Base-by-base conservation (phyloP, 352 stramenopile genomes). In the Hyaloperonospora arabidopsidis region DNA sequence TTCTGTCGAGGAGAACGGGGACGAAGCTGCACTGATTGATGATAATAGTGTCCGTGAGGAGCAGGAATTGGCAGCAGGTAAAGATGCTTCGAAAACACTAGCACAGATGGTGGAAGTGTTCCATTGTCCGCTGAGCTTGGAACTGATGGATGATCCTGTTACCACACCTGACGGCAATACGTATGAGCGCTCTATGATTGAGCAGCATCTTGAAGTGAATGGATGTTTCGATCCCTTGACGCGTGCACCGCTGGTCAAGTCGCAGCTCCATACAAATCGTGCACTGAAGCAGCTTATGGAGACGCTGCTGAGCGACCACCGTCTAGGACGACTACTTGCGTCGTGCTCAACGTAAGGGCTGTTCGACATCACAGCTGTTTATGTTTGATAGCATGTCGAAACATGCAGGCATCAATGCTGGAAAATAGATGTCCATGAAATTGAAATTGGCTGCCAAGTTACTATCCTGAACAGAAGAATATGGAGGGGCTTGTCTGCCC, bases 111-210 rank as follows among this genome's bases (percentile, higher is more conserved):
- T 89, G 60, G 79, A 89, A 14, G 41, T 85, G 5, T 87, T 86
- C 46, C 73, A 79, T 34, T 89, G 79, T 29, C 79, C 79, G 11
- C 36, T 89, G 57, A 89, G 79, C 40, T 66, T 89, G 21, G 79
- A 89, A 52, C 40, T 83, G n/a, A 89, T 89, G 79, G 65, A 85
- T 29, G 76, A 89, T 45, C 79, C 79, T 1, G 79, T 89, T 2
- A 86, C 80, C 39, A 86, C 76, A 2, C 76, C 79, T 2, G 79
- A 79, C 15, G 79, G 79, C n/a, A 77, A 85, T 54, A 84, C 79
- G 39, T 89, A 86, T 55, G 79, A 89, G 35, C 79, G 79, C 29
- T 70, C 76, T 1, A 87, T 89, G 79, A 89, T 89, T 35, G 76
- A 89, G 45, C 69, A 74, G 19, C 79, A 89, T 45, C 58, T 89